phyloP scores from a whole-genome alignment of 2,329 filamentous ascomycete genomes.

The Polychaeton citri region DNA sequence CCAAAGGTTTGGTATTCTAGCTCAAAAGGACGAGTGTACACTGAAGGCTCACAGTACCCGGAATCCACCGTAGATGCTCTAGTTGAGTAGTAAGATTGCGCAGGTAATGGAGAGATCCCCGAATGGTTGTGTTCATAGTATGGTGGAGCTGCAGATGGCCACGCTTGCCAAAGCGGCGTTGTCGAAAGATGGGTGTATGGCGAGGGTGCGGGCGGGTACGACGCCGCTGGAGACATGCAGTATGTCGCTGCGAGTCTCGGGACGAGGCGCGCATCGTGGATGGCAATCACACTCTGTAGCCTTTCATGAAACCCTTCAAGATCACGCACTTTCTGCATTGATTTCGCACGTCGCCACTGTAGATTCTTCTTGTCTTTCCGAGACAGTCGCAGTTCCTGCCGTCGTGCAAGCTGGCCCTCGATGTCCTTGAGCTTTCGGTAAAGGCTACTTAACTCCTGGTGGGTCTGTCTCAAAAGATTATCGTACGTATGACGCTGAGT shows the following conservation, averaged over 20 bases:
- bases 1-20: not conserved
- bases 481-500: not conserved
- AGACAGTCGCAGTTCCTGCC: slow-evolving; percentile 10
- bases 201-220: no score
- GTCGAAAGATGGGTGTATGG: no score
- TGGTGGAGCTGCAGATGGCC: not conserved
- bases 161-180: not conserved
- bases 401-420: slow-evolving; percentile 10
- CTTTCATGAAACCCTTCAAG: slow-evolving; percentile 12
- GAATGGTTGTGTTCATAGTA: no score
- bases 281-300: slow-evolving; percentile 6
- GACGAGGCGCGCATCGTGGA: not conserved
- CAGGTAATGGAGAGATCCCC: no score
- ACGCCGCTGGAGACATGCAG: slow-evolving; percentile 5
- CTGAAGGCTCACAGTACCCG: not conserved
- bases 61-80: no score
- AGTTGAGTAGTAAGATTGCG: no score
- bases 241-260: slow-evolving; percentile 13
- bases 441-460: slow-evolving; percentile 14
- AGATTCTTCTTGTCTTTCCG: slow-evolving; percentile 17
- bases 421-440: slow-evolving; percentile 15
- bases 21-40: not conserved
- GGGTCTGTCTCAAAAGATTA: slow-evolving; percentile 6
- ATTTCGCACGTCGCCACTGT: slow-evolving; percentile 13
- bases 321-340: slow-evolving; percentile 9